phyloP scores from a whole-genome alignment of 306 rosid species.

The Rubus idaeus region DNA sequence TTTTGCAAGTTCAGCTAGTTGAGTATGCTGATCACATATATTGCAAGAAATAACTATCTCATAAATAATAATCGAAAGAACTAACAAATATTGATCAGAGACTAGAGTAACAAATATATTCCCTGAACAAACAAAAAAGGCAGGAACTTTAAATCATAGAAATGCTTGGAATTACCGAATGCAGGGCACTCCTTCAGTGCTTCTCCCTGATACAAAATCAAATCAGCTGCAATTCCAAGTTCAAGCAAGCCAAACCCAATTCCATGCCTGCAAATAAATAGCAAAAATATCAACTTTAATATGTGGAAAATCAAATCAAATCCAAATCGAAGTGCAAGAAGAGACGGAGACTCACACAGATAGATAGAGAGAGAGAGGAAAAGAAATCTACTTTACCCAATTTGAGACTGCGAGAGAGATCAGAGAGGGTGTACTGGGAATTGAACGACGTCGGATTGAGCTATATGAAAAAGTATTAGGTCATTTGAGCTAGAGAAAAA shows the following conservation, averaged over 20 bases:
- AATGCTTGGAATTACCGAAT: background rate
- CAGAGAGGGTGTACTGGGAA: background rate
- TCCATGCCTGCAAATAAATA: constrained; percentile 1
- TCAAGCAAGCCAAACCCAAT: background rate
- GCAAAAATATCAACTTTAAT: background rate
- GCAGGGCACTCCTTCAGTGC: no score
- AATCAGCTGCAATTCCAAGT: background rate
- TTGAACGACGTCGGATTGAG: background rate
- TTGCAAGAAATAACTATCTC: constrained; percentile 6
- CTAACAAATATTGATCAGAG: background rate
- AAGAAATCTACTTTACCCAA: background rate
- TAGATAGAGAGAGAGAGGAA: background rate
- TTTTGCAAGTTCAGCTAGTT: constrained; percentile 14
- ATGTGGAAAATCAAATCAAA: background rate
- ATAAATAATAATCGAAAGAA: constrained; percentile 6
- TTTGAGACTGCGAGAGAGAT: background rate
- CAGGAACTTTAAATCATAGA: background rate
- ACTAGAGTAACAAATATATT: no score
- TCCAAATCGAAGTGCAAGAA: background rate
- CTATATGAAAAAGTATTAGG: background rate
- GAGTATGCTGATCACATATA: constrained; percentile 20
- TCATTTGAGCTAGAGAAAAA: background rate
- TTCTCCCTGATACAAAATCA: background rate
- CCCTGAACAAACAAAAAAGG: no score
- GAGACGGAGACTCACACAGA: no score